These are phyloP conservation scores for Podaxis carcinomalis DNA, from an alignment of 768 basidiomycete genomes.

Conservation along the genomic window DNA sequence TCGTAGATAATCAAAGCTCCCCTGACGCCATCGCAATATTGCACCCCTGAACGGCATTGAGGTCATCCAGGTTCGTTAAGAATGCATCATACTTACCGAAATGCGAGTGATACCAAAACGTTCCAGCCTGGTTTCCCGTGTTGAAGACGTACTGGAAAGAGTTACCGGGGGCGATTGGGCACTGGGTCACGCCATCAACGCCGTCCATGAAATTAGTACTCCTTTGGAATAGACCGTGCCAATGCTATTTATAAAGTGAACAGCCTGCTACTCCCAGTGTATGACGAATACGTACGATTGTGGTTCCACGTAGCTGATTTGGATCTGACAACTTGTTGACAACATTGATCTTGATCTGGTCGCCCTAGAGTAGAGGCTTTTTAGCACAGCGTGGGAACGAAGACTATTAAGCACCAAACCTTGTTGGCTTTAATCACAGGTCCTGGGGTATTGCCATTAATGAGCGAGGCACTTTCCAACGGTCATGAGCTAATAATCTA, in stretches of 20 bases:
- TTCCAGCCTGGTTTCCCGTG: slow-evolving; percentile 30
- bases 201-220: slow-evolving; percentile 38
- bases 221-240: slow-evolving; percentile 37
- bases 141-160: slow-evolving; percentile 36
- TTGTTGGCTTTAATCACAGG: slow-evolving; percentile 13
- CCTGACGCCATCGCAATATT: slow-evolving; percentile 45
- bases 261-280: not conserved
- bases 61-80: not conserved
- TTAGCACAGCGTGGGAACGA: not conserved
- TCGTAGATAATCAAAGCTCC: slow-evolving; percentile 34
- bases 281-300: slow-evolving; percentile 32
- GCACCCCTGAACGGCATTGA: slow-evolving; percentile 19
- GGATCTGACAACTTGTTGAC: slow-evolving; percentile 41
- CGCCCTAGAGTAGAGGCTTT: slow-evolving; percentile 21
- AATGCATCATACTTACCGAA: slow-evolving; percentile 5
- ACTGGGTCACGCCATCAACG: slow-evolving; percentile 32
- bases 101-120: slow-evolving; percentile 36
- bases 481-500: not conserved
- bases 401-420: not conserved
- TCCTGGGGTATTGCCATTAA: slow-evolving; percentile 11
- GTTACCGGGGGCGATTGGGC: slow-evolving; percentile 35
- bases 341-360: slow-evolving; percentile 41
- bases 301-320: slow-evolving; percentile 43
- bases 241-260: slow-evolving; percentile 30
- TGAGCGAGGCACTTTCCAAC: slow-evolving; percentile 7